Conservation (phyloP, 768 basidiomycete genomes). For the Tremella mesenterica region DNA sequence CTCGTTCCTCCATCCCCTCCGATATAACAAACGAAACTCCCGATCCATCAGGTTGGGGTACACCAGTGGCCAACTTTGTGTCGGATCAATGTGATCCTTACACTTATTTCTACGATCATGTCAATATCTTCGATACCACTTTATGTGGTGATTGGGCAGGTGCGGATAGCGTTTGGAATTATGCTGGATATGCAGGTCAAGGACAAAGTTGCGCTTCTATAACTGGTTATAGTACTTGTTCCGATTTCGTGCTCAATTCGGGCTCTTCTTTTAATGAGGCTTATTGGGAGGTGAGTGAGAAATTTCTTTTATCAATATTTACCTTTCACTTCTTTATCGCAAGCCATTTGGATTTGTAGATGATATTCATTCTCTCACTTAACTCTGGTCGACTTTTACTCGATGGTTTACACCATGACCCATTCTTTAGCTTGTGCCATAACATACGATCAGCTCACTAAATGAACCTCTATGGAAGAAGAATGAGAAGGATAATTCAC, state of each 20-base stretch:
- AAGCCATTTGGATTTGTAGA: not conserved
- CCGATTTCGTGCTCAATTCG: conserved; percentile 62
- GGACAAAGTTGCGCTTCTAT: conserved; percentile 71
- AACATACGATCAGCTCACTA: too few relatives aligned
- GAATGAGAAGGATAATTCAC: not conserved
- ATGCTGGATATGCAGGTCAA: conserved; percentile 70
- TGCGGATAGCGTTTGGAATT: conserved; percentile 56
- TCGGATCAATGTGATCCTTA: conserved; percentile 65
- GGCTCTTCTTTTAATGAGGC: conserved; percentile 48
- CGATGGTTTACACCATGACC: too few relatives aligned
- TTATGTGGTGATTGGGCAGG: conserved; percentile 79
- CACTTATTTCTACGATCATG: conserved; percentile 66
- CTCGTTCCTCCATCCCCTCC: conserved; percentile 58
- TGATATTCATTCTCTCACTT: too few relatives aligned
- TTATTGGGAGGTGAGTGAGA: conserved; percentile 38
- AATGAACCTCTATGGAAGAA: too few relatives aligned
- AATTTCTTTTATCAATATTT: not conserved
- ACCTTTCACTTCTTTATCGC: not conserved
- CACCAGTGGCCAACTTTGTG: conserved; percentile 70
- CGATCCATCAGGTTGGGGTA: conserved; percentile 65
- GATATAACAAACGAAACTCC: conserved; percentile 71
- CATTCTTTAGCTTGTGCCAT: too few relatives aligned
- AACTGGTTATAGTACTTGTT: conserved; percentile 74
- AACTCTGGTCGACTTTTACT: too few relatives aligned
- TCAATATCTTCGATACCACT: conserved; percentile 50